Evolutionary conservation across 2,329 filamentous ascomycete genomes (phyloP).

Genomic region (Taxawa tesnikishii): DNA sequence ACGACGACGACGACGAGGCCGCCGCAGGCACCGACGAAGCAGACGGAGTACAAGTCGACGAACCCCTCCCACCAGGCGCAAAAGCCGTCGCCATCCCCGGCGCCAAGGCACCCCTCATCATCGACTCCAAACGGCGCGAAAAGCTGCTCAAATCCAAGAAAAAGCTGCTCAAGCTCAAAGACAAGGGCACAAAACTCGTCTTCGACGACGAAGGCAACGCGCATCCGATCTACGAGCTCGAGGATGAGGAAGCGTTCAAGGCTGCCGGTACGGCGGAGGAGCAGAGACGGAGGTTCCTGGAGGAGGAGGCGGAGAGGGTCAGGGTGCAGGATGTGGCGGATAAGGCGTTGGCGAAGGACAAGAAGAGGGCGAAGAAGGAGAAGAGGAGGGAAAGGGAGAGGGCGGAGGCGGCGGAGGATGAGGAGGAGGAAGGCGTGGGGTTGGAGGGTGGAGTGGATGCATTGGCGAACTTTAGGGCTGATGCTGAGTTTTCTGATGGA

Average conservation of each 20-base stretch:
- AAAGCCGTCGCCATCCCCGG: constrained; percentile 52
- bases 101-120: constrained; percentile 56
- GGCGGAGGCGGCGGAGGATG: constrained; percentile 34
- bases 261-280: constrained; percentile 61
- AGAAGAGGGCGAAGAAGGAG: constrained; percentile 62
- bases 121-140: constrained; percentile 91
- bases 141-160: constrained; percentile 93
- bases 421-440: constrained; percentile 11
- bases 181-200: constrained; percentile 70
- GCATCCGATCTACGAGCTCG: constrained; percentile 77
- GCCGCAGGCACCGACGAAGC: constrained; percentile 29
- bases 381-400: constrained; percentile 58
- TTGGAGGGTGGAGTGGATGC: constrained; percentile 22
- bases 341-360: constrained; percentile 67
- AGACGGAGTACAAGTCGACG: constrained; percentile 11
- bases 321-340: constrained; percentile 67
- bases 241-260: constrained; percentile 71
- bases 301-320: constrained; percentile 60
- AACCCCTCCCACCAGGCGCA: constrained; percentile 32
- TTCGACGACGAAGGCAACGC: constrained; percentile 87
- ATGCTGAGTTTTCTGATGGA: constrained; percentile 14
- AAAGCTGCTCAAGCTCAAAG: constrained; percentile 81
- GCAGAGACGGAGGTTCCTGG: constrained; percentile 67
- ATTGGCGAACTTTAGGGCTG: constrained; percentile 30
- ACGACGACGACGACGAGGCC: constrained; percentile 28